Evolutionary conservation across 768 basidiomycete species (phyloP).

Genomic region (Boletus reticuloceps): DNA sequence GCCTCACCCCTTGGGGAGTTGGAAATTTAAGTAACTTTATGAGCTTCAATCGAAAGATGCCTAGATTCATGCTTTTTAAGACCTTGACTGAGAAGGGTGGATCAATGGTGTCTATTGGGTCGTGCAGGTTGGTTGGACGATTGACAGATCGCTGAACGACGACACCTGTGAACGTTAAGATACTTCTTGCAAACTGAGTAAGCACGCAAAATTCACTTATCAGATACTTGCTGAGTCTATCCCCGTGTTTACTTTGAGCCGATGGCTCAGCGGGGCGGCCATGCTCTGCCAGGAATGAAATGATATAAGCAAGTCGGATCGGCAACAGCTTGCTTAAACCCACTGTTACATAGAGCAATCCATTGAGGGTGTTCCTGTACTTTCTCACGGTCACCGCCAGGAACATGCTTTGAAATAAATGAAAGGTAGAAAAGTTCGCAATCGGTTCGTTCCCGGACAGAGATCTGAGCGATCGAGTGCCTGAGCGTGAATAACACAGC

Average conservation of each 20-base stretch:
- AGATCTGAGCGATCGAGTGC: slow-evolving; percentile 46
- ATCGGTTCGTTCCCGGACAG: slow-evolving; percentile 68
- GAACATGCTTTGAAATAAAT: slow-evolving; percentile 48
- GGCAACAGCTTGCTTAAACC: slow-evolving; percentile 1
- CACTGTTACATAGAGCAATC: slow-evolving; percentile 61
- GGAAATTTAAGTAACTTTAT: slow-evolving; percentile 44
- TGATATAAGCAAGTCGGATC: background rate
- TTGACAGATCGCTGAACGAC: slow-evolving; percentile 25
- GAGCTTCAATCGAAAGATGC: slow-evolving; percentile 61
- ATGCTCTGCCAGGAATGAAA: slow-evolving; percentile 45
- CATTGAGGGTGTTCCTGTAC: slow-evolving; percentile 60
- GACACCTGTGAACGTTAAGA: slow-evolving; percentile 25
- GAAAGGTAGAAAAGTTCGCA: slow-evolving; percentile 83
- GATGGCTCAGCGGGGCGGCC: slow-evolving; percentile 46
- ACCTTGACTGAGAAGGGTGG: slow-evolving; percentile 43
- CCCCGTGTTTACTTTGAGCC: slow-evolving; percentile 30
- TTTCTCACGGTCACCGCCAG: slow-evolving; percentile 40
- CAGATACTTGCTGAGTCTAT: slow-evolving; percentile 59
- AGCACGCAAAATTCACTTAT: slow-evolving; percentile 45
- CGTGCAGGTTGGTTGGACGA: slow-evolving; percentile 21
- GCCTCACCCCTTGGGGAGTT: slow-evolving; percentile 27
- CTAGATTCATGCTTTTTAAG: slow-evolving; percentile 67
- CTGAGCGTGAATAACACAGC: slow-evolving; percentile 10
- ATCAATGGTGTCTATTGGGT: slow-evolving; percentile 14
- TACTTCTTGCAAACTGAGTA: background rate